These are phyloP conservation scores for Aethionema arabicum DNA, from an alignment of 345 rosid genomes.

Conservation along the genomic window DNA sequence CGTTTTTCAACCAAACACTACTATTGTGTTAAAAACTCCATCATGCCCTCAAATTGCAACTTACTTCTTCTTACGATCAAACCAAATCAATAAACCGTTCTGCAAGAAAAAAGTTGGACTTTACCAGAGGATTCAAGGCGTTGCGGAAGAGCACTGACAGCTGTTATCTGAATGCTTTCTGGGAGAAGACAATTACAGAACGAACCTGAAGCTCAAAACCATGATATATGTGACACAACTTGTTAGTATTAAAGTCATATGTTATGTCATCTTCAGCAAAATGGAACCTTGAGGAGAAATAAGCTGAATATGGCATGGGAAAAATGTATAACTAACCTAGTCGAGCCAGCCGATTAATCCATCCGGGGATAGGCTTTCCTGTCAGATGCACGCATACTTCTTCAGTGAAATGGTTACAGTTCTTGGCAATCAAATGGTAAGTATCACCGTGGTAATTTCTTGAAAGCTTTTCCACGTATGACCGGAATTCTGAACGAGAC, in stretches of 20 bases:
- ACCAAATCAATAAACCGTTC: no score
- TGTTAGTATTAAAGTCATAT: neutral
- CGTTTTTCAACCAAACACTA: neutral
- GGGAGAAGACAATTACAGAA: conserved; percentile 93
- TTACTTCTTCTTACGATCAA: no score
- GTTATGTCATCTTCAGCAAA: neutral
- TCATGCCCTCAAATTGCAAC: no score
- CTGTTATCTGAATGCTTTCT: conserved; percentile 75
- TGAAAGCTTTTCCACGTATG: conserved; percentile 78
- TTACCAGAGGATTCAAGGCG: conserved; percentile 72
- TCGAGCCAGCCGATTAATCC: conserved; percentile 90
- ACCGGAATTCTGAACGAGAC: conserved; percentile 70
- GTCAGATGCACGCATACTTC: conserved; percentile 69
- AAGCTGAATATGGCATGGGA: neutral
- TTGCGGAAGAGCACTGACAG: conserved; percentile 78
- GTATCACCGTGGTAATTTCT: conserved; percentile 76
- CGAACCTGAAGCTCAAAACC: conserved; percentile 63
- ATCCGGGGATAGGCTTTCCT: conserved; percentile 90
- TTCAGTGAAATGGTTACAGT: conserved; percentile 93
- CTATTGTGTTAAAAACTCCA: no score
- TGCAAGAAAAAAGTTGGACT: conserved; percentile 11
- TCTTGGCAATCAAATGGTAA: conserved; percentile 95
- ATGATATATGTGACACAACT: neutral
- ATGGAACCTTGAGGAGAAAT: neutral
- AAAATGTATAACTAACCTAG: conserved; percentile 48